Percentiles rank a stretch among this genome's conserved stretches.
phyloP scores from a whole-genome alignment of 257 asterid species.

The Paraleonurus japonicus region DNA sequence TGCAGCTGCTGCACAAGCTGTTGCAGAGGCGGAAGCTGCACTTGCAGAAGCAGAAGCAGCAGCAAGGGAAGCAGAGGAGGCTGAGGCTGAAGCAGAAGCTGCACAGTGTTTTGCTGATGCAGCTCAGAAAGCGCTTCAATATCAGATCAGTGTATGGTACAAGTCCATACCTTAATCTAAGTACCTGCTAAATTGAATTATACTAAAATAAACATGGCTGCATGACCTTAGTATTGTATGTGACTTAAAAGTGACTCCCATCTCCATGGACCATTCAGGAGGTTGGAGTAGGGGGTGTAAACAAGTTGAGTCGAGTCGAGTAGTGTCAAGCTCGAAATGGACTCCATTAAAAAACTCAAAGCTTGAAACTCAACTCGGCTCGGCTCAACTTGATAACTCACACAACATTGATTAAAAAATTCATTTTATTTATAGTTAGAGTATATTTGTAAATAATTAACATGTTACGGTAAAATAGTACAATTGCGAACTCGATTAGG shows the following conservation, averaged over 20 bases:
- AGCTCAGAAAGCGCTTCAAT: slow-evolving; percentile 53
- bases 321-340: too few species aligned
- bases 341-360: too few species aligned
- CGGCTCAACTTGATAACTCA: too few species aligned
- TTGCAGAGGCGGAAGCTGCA: slow-evolving; percentile 91
- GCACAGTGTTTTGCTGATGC: slow-evolving; percentile 86
- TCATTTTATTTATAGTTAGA: too few species aligned
- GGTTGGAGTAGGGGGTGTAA: not conserved
- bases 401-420: too few species aligned
- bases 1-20: slow-evolving; percentile 79
- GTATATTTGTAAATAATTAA: too few species aligned
- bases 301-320: too few species aligned
- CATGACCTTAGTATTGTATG: not conserved
- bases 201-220: not conserved
- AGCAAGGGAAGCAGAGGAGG: slow-evolving; percentile 89
- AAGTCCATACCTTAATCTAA: slow-evolving; percentile 4
- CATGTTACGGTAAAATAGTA: too few species aligned
- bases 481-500: too few species aligned
- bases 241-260: not conserved
- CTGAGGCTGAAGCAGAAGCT: slow-evolving; percentile 92
- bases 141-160: slow-evolving; percentile 69
- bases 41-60: slow-evolving; percentile 85
- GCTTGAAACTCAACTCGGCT: too few species aligned
- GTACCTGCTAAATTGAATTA: not conserved
- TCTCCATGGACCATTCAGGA: not conserved